Percentiles rank a stretch among this genome's conserved stretches.
Evolutionary conservation across 23 red algal species (phyloP).

Genomic region (Cyanidium caldarium): DNA sequence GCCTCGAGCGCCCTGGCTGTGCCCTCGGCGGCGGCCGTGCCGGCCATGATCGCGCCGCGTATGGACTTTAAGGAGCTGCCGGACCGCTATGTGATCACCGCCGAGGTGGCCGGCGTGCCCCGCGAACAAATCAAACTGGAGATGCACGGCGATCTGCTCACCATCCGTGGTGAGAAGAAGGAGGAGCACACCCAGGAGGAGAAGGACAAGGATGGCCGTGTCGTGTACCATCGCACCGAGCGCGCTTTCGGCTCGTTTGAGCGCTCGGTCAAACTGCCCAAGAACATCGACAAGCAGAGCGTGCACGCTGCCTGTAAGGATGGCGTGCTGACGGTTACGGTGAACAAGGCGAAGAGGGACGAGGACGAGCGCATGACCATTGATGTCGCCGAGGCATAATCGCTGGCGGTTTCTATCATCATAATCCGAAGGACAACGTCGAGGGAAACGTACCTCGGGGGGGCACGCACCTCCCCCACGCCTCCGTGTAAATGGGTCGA

Average conservation of each 20-base stretch:
- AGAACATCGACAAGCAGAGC: conserved; percentile 9
- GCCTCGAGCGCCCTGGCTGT: neutral
- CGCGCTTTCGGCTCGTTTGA: conserved; percentile 13
- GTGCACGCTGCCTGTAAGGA: conserved; percentile 15
- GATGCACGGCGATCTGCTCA: conserved; percentile 11
- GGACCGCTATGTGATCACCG: conserved; percentile 10
- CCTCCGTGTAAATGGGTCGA: too few relatives aligned
- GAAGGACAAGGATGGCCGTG: conserved; percentile 3
- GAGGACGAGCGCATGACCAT: conserved; percentile 11
- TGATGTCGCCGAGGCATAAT: conserved; percentile 4
- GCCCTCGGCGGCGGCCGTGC: neutral
- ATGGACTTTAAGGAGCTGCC: conserved; percentile 15
- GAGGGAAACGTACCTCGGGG: too few relatives aligned
- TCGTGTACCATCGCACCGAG: conserved; percentile 15
- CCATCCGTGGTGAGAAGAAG: conserved; percentile 5
- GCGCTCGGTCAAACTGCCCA: conserved; percentile 11
- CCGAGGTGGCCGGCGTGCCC: conserved; percentile 8
- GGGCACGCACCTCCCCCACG: too few relatives aligned
- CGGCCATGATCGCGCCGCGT: neutral
- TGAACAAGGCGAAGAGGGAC: conserved; percentile 10
- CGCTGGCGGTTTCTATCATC: neutral
- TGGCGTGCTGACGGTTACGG: conserved; percentile 8
- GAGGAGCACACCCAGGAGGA: conserved; percentile 7
- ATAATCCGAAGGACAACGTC: conserved; percentile 2
- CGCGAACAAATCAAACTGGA: conserved; percentile 16